These are phyloP conservation scores for Nicotiana undulata DNA, from an alignment of 257 asterid species.

Conservation along the genomic window DNA sequence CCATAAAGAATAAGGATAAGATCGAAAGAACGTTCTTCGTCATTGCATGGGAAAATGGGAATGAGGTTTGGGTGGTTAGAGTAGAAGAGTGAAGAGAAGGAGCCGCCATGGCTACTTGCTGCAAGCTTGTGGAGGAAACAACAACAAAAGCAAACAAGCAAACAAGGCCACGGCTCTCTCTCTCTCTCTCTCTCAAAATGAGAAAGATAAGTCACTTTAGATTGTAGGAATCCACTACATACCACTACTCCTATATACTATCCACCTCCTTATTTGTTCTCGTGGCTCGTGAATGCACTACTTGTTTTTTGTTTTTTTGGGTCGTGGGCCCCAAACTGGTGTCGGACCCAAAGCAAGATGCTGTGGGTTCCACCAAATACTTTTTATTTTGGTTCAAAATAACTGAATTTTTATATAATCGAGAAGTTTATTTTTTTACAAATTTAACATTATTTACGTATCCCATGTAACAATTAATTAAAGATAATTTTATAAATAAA, in stretches of 20 bases:
- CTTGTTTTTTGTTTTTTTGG: background rate
- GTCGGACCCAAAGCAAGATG: background rate
- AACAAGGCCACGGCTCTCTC: slow-evolving; percentile 1
- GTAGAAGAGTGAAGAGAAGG: background rate
- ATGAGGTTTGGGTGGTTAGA: background rate
- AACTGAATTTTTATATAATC: too few relatives aligned
- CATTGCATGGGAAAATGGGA: background rate
- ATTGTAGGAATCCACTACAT: background rate
- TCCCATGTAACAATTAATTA: too few relatives aligned
- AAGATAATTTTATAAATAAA: too few relatives aligned
- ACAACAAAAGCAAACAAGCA: background rate
- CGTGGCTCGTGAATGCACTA: background rate
- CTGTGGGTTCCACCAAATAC: background rate
- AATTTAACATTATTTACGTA: too few relatives aligned
- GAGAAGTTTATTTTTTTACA: too few relatives aligned
- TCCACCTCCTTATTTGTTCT: background rate
- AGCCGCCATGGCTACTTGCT: slow-evolving; percentile 7
- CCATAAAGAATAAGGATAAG: background rate
- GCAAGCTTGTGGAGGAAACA: background rate
- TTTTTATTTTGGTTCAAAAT: background rate
- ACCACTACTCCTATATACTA: background rate
- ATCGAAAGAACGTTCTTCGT: background rate
- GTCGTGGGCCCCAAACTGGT: background rate
- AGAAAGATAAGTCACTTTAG: background rate
- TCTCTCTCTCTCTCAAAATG: background rate